Percentiles rank a stretch among this genome's conserved stretches.
Evolutionary conservation across 768 basidiomycete species (phyloP).

Genomic region (Lenzites betulinus): DNA sequence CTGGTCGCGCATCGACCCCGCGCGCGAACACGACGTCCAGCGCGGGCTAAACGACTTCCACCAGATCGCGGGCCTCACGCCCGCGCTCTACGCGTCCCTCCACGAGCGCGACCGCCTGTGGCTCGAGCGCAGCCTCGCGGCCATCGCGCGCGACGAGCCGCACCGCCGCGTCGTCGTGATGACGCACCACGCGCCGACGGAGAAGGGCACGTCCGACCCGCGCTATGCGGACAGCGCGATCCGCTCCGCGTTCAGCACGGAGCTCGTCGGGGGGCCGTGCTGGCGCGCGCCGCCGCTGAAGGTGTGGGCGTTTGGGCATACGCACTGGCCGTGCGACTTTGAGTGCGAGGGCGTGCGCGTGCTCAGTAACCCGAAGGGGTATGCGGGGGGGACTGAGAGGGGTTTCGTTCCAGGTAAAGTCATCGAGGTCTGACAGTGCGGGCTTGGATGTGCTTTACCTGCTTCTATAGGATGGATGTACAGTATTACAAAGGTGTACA

Average conservation of each 20-base stretch:
- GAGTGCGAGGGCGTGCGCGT: constrained; percentile 36
- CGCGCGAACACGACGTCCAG: constrained; percentile 31
- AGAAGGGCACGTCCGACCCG: constrained; percentile 37
- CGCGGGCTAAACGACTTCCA: constrained; percentile 38
- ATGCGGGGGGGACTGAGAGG: constrained; percentile 16
- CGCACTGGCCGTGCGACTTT: constrained; percentile 44
- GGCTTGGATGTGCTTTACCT: background rate
- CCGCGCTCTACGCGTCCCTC: constrained; percentile 23
- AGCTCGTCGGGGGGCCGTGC: constrained; percentile 34
- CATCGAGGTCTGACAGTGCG: constrained; percentile 6
- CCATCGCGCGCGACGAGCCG: constrained; percentile 33
- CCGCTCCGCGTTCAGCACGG: constrained; percentile 36
- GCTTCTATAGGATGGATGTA: no score
- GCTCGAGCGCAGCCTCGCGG: constrained; percentile 32
- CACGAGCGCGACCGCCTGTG: constrained; percentile 37
- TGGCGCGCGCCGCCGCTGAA: constrained; percentile 28
- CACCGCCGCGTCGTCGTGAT: constrained; percentile 36
- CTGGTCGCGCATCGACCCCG: constrained; percentile 37
- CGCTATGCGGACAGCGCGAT: constrained; percentile 29
- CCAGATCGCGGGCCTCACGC: constrained; percentile 32
- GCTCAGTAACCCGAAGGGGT: constrained; percentile 39
- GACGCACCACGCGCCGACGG: constrained; percentile 45
- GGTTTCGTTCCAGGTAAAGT: constrained; percentile 6
- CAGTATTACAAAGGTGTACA: no score
- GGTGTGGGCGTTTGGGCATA: constrained; percentile 45